Base-by-base conservation (phyloP, 2,329 filamentous ascomycete genomes). In the Cordyceps tenuipes region DNA sequence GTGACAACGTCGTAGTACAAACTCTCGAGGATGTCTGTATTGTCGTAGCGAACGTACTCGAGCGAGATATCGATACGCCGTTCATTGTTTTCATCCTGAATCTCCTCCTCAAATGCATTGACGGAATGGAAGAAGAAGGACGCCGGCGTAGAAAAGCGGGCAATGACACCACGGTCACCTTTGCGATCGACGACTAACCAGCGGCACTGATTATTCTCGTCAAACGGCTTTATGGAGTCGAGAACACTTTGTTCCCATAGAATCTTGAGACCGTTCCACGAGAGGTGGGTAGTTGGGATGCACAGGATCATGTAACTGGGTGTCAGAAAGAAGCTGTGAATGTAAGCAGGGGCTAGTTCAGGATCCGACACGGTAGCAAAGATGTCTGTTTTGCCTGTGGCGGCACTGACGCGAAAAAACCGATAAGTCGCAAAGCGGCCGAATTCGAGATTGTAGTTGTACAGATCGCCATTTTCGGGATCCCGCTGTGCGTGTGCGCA, bases 311-410 rank as follows among this genome's bases (percentile, higher is more conserved):
- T 83, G 66, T 87, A 88, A 65, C 85, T 83, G 17, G 83, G 74
- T 0, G 89, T 88, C 29, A 95, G 72, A 66, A 91, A 90, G 66
- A 93, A 80, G 9, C 89, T 93, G 73, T 95, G 91, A n/a, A 95
- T 83, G 66, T 94, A 95, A 0, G 89, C 86, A 0, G 87, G 75
- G 2, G 74, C 73, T 3, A 79, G 69, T 3, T 77, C 74, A 4
- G 73, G 71, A 3, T 75, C 77, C 0, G 73, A 71, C 62, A 94
- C 82, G 0, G 81, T 85, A 3, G 89, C 89, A 0, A 95, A 79
- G 19, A 94, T 85, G 0, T 84, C 81, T 0, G 88, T 90, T 59
- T 83, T 75, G 0, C 86, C 88, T 0, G 83, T 87, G 0, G 77
- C 69, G 0, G 84, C 81, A 19, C 81, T 86, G 2, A 84, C 81